Evolutionary conservation across 1,139 yeast genomes (phyloP).

Genomic region (Saccharomyces pastorianus): DNA sequence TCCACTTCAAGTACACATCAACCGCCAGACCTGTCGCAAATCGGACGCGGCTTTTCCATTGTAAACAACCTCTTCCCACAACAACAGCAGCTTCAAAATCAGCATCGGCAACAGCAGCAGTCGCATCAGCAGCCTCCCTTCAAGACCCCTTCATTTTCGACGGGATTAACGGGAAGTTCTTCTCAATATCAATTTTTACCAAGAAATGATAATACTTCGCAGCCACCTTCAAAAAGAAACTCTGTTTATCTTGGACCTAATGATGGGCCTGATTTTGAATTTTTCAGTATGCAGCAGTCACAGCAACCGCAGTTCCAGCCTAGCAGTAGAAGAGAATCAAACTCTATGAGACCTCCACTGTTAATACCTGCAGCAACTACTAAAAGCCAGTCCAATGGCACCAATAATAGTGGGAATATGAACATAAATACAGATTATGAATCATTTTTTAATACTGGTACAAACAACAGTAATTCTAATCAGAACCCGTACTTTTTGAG

Average conservation of each 20-base stretch:
- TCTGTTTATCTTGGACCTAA: constrained; percentile 19
- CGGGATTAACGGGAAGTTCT: background rate
- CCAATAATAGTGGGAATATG: background rate
- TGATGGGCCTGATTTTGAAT: constrained; percentile 19
- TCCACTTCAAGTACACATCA: constrained; percentile 6
- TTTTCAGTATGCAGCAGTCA: constrained; percentile 12
- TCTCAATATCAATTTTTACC: background rate
- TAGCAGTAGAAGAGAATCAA: constrained; percentile 9
- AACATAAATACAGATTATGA: background rate
- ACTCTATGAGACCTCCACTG: constrained; percentile 17
- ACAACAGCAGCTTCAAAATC: constrained; percentile 8
- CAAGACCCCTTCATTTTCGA: constrained; percentile 5
- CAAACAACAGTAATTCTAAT: constrained; percentile 7
- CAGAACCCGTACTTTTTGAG: constrained; percentile 5
- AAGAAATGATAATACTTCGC: constrained; percentile 8
- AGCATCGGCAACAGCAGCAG: constrained; percentile 14
- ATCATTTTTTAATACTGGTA: constrained; percentile 5
- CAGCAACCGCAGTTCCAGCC: constrained; percentile 7
- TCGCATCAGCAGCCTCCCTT: constrained; percentile 8
- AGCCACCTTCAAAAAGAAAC: constrained; percentile 19
- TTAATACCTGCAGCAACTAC: constrained; percentile 26
- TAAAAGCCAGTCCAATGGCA: constrained; percentile 7
- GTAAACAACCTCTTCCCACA: constrained; percentile 29
- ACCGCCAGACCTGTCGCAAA: constrained; percentile 16
- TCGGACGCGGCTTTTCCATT: constrained; percentile 34